Evolutionary conservation across 176 grass and related monocot genomes (phyloP), one percentile per base, ranked within the genome.

Genomic region (Phoenix roebelenii): DNA sequence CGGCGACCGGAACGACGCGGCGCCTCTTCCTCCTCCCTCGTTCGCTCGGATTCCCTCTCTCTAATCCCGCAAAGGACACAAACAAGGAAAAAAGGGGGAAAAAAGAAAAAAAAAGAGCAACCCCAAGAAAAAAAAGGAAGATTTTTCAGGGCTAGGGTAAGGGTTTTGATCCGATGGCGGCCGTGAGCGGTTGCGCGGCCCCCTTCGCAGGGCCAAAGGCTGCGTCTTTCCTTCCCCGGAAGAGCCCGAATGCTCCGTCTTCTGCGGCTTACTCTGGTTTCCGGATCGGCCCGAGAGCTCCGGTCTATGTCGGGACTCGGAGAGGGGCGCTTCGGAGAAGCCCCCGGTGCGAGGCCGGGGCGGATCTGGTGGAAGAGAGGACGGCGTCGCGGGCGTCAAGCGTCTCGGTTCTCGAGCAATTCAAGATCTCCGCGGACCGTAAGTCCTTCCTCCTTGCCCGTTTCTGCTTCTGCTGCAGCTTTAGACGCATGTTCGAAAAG

Each of bases 351-450:
- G 84, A 97, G 71, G 81, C 74, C 10, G 65, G 74, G 25, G 80
- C 77, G 29, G 84, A 97, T 18, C 50, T 75, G 5, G 80, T 6
- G 10, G 74, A 81, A 44, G 35, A 44, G 9, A 44, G 35, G 67
- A 69, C 60, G 16, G 73, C 48, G 55, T 64, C 81, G 23, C 82
- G 83, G 67, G 78, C 66, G 0, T 71, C 84, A 61, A 85, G 81
- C 74, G 63, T 88, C 54, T 75, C 78, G 29, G 87, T 87, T 15
- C 69, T 97, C 54, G 92, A 97, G 70, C 92, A 88, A 78, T 97
- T 97, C 83, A 97, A 97, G 77, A 97, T 97, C 75, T 97, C 87
- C 18, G 84, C 92, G 0, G 92, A 97, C 64, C 79, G 92, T 97
- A 69, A 97, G 92, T 74, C 22, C 12, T 20, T 48, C 23, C 7